These are phyloP conservation scores for Didymella arachidicola DNA, from an alignment of 2,329 filamentous ascomycete species.

Conservation along the genomic window DNA sequence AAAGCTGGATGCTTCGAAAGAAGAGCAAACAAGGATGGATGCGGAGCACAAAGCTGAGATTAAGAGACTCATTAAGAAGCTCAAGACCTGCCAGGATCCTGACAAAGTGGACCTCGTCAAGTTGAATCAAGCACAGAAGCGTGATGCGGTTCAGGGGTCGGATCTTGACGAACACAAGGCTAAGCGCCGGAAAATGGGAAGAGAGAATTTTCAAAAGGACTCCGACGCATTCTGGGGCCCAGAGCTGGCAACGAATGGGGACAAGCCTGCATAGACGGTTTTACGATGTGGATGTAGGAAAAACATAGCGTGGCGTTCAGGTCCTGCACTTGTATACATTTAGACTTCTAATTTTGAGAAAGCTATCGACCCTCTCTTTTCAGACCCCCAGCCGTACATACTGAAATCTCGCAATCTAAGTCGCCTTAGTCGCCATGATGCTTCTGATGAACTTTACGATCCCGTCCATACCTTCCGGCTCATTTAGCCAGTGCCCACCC, in stretches of 20 bases:
- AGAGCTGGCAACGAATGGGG: constrained; percentile 15
- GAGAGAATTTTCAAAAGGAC: constrained; percentile 55
- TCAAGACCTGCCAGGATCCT: constrained; percentile 77
- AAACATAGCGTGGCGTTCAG: constrained; percentile 21
- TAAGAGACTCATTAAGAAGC: constrained; percentile 65
- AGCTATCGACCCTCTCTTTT: not conserved
- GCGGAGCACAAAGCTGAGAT: constrained; percentile 62
- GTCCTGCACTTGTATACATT: constrained; percentile 2
- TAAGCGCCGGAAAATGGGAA: constrained; percentile 55
- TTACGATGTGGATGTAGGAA: not conserved
- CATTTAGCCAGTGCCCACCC: constrained; percentile 58
- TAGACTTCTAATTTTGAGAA: not conserved
- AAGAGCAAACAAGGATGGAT: constrained; percentile 43
- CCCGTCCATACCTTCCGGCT: constrained; percentile 59
- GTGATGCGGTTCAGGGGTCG: constrained; percentile 48
- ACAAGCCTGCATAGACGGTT: constrained; percentile 5
- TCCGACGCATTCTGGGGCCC: constrained; percentile 58
- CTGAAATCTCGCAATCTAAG: not conserved
- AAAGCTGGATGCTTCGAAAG: constrained; percentile 22
- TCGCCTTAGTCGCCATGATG: not conserved
- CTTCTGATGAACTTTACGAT: constrained; percentile 39
- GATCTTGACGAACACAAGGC: constrained; percentile 52
- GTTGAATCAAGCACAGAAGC: constrained; percentile 68
- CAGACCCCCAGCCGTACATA: no score
- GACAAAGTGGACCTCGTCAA: constrained; percentile 76